Evolutionary conservation across 805 yeast genomes (phyloP), one percentile per base, ranked within the genome.

Genomic region (Pichia nakasei): DNA sequence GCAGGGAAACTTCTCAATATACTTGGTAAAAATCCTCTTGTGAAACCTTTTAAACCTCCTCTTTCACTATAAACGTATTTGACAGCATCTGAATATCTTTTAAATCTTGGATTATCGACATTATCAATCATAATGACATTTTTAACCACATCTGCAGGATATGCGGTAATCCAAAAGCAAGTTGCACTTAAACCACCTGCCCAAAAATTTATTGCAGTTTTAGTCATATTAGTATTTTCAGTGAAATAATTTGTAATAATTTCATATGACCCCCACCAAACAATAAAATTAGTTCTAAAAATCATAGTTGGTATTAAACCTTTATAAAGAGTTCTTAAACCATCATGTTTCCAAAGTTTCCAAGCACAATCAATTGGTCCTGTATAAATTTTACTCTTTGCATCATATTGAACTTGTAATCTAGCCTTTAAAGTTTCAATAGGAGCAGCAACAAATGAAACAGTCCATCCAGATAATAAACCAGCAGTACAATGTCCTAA

Each of bases 251-350:
- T 68, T 8, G 94, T 85, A 59, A 87, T 72, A 9, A 86, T 45
- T 57, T 86, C 95, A 59, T 88, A 88, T 0, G 94, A 79, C 2
- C 95, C 95, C 97, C 97, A 88, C 91, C 94, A 86, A 46, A 85
- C 84, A 31, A 85, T 71, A 59, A 87, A 88, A 62, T 85, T 85
- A 1, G 95, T 79, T 58, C 96, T 72, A 67, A 88, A 88, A 13
- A 88, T 73, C 82, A 87, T 76, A 0, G 97, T 88, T 15, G 95
- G 79, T n/a, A 79, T 64, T 36, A 88, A 68, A 6, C 96, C 96
- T 52, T 84, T 78, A 60, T 85, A 88, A 2, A 84, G 65, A 0
- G 95, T 94, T 47, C 77, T 63, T 22, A 83, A 64, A 9, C 95
- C 95, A 31, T 76, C 73, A 37, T 75, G 70, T 38, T 67, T 66